Percentiles rank a stretch among this genome's conserved stretches.
phyloP scores from a whole-genome alignment of 768 basidiomycete genomes.

The Trametes villosa region DNA sequence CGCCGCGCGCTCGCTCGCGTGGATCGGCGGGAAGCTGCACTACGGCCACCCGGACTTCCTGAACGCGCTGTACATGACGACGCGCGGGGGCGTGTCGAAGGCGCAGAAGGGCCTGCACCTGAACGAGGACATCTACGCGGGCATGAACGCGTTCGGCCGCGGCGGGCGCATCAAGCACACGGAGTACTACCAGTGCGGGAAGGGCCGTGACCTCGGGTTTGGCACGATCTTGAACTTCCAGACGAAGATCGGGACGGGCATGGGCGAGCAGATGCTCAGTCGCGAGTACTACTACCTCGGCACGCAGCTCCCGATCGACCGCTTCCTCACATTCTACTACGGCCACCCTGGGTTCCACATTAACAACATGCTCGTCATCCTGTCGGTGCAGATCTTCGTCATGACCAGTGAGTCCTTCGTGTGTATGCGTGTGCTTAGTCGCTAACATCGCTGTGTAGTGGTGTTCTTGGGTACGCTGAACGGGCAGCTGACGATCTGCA shows the following conservation, averaged over 20 bases:
- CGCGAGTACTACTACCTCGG: conserved; percentile 99
- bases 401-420: conserved; percentile 71
- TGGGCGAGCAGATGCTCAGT: conserved; percentile 99
- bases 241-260: conserved; percentile 99
- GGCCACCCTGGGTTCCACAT: conserved; percentile 99
- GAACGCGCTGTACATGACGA: conserved; percentile 96
- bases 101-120: conserved; percentile 99
- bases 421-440: neutral
- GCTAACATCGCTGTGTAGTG: conserved; percentile 55
- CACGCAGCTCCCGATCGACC: conserved; percentile 95
- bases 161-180: conserved; percentile 98
- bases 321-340: conserved; percentile 99
- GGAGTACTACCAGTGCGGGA: conserved; percentile 99
- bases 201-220: conserved; percentile 98
- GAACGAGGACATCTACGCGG: conserved; percentile 99
- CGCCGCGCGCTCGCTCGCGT: conserved; percentile 92
- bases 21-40: conserved; percentile 98
- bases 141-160: conserved; percentile 97
- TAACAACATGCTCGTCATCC: conserved; percentile 98
- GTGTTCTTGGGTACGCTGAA: conserved; percentile 94
- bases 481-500: conserved; percentile 77
- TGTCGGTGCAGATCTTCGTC: conserved; percentile 95
- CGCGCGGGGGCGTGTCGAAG: conserved; percentile 97
- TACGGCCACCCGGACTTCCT: conserved; percentile 99
- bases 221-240: conserved; percentile 99